Evolutionary conservation across 2,329 filamentous ascomycete genomes (phyloP).

Genomic region (Beauveria bassiana): DNA sequence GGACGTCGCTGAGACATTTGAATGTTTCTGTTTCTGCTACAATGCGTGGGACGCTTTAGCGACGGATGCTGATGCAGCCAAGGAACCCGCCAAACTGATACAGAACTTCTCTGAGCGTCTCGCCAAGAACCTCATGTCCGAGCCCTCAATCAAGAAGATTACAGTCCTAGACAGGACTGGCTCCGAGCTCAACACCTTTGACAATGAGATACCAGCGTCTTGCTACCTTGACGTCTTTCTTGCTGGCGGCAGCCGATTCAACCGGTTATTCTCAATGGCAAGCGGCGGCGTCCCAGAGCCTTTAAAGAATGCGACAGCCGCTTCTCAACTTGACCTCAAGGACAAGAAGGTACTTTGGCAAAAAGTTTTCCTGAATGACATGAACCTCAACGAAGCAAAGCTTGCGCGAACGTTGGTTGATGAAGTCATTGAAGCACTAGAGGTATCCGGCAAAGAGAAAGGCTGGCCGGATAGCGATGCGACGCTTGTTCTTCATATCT

Average conservation of each 20-base stretch:
- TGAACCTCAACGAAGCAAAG: conserved; percentile 28
- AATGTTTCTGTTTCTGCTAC: conserved; percentile 33
- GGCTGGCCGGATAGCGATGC: conserved; percentile 23
- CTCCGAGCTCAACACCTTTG: background rate
- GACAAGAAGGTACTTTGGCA: conserved; percentile 19
- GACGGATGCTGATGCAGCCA: conserved; percentile 25
- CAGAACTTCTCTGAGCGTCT: conserved; percentile 27
- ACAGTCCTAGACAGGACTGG: conserved; percentile 5
- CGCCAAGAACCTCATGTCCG: conserved; percentile 21
- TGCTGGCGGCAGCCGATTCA: conserved; percentile 25
- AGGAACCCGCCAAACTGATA: conserved; percentile 24
- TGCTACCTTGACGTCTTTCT: conserved; percentile 28
- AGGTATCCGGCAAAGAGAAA: conserved; percentile 22
- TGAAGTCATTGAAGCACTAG: conserved; percentile 23
- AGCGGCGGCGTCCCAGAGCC: conserved; percentile 19
- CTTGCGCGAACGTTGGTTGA: conserved; percentile 26
- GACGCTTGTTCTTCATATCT: conserved; percentile 23
- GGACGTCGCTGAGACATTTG: conserved; percentile 28
- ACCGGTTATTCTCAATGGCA: conserved; percentile 20
- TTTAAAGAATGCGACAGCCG: conserved; percentile 16
- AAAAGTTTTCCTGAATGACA: conserved; percentile 28
- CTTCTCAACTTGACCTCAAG: background rate
- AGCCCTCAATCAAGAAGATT: conserved; percentile 17
- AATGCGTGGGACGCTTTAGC: conserved; percentile 31
- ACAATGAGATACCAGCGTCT: background rate